A percentile compares a stretch with the other conserved stretches of the same genome.
phyloP scores from a whole-genome alignment of 2,329 filamentous ascomycete genomes.

The Neonectria faginata region DNA sequence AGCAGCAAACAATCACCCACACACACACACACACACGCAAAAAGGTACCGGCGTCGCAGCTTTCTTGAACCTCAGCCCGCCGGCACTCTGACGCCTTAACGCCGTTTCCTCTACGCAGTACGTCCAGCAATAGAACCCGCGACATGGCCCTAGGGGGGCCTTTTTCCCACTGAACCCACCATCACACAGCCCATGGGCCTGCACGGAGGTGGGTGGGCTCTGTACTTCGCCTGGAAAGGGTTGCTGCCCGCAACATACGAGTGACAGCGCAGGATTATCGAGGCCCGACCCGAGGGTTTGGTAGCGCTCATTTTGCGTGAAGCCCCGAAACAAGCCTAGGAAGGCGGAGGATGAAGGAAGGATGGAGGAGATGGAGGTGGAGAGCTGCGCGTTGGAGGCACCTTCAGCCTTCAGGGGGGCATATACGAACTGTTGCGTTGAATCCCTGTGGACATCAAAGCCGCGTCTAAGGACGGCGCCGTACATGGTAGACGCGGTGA shows the following conservation, averaged over 20 bases:
- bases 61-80: slow-evolving; percentile 28
- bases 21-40: background rate
- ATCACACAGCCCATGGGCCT: slow-evolving; percentile 17
- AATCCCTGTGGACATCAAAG: slow-evolving; percentile 38
- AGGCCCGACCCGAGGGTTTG: slow-evolving; percentile 46
- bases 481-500: slow-evolving; percentile 39
- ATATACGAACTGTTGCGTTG: slow-evolving; percentile 44
- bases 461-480: slow-evolving; percentile 35
- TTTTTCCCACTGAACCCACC: slow-evolving; percentile 22
- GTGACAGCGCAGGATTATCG: slow-evolving; percentile 31
- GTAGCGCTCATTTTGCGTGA: slow-evolving; percentile 49
- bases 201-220: slow-evolving; percentile 24
- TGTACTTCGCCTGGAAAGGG: slow-evolving; percentile 25
- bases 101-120: slow-evolving; percentile 21
- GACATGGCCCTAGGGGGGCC: slow-evolving; percentile 18
- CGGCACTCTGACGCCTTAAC: slow-evolving; percentile 36
- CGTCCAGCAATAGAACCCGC: slow-evolving; percentile 7
- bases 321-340: slow-evolving; percentile 33
- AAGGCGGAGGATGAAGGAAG: slow-evolving; percentile 12
- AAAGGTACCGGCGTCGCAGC: slow-evolving; percentile 23
- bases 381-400: slow-evolving; percentile 27
- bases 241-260: slow-evolving; percentile 42
- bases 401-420: slow-evolving; percentile 20
- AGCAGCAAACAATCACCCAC: slow-evolving; percentile 14
- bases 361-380: slow-evolving; percentile 25